phyloP scores from a whole-genome alignment of 148 eudicot species.

The Camellia japonica region DNA sequence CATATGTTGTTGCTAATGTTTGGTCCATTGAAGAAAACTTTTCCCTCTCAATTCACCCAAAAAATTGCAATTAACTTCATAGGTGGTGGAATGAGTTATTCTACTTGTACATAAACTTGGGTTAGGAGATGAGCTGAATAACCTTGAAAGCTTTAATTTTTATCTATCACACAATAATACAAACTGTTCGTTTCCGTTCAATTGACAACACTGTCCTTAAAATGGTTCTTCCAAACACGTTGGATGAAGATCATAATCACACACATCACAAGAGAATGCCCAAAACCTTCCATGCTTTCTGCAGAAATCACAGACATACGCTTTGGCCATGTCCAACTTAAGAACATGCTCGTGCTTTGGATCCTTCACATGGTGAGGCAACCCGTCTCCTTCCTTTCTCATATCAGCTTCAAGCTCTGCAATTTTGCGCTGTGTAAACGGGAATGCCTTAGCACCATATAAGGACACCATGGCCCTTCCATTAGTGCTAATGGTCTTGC shows the following conservation, averaged over 20 bases:
- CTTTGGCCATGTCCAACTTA: constrained; percentile 54
- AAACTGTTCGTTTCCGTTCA: too few species aligned
- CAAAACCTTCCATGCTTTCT: constrained; percentile 48
- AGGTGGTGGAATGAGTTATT: too few species aligned
- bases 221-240: constrained; percentile 33
- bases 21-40: too few species aligned
- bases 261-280: constrained; percentile 53
- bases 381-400: constrained; percentile 43
- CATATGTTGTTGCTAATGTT: too few species aligned
- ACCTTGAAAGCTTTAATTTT: too few species aligned
- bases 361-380: constrained; percentile 40
- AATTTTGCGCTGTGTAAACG: constrained; percentile 43
- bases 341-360: constrained; percentile 50
- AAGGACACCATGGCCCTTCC: constrained; percentile 40
- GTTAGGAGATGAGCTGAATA: too few species aligned
- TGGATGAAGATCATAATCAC: constrained; percentile 68
- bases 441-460: constrained; percentile 49
- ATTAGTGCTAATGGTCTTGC: constrained; percentile 36
- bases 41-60: too few species aligned
- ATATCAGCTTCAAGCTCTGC: constrained; percentile 32
- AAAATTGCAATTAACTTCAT: too few species aligned
- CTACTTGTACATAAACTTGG: too few species aligned
- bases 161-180: too few species aligned
- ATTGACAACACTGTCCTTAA: too few species aligned
- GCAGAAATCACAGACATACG: constrained; percentile 55